These are phyloP conservation scores for Boletus smithii DNA, from an alignment of 1,284 basidiomycete species.

Conservation along the genomic window DNA sequence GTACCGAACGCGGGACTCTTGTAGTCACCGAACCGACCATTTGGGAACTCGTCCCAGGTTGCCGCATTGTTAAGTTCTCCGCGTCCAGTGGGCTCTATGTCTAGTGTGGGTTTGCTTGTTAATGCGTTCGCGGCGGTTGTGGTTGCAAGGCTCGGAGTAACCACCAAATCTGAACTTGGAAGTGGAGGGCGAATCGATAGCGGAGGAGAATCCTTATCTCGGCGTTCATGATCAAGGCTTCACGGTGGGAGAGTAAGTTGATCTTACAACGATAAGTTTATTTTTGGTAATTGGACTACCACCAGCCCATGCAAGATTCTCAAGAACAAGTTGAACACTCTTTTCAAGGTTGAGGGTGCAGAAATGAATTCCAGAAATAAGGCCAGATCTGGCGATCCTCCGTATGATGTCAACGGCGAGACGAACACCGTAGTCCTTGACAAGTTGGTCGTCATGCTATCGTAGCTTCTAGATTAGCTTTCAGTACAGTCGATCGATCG, in stretches of 20 bases:
- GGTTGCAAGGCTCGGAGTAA: slow-evolving; percentile 47
- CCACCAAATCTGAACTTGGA: slow-evolving; percentile 42
- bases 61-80: slow-evolving; percentile 73
- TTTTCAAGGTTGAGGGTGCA: slow-evolving; percentile 98
- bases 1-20: slow-evolving; percentile 94
- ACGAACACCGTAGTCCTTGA: slow-evolving; percentile 86
- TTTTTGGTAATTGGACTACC: slow-evolving; percentile 46
- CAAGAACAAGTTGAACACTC: slow-evolving; percentile 87
- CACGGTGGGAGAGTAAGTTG: slow-evolving; percentile 12
- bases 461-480: slow-evolving; percentile 17
- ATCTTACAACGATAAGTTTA: slow-evolving; percentile 64
- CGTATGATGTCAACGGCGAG: slow-evolving; percentile 77
- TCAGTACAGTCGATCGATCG: slow-evolving; percentile 10
- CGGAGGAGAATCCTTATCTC: slow-evolving; percentile 40
- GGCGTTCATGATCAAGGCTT: slow-evolving; percentile 7
- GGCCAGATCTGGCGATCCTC: slow-evolving; percentile 47
- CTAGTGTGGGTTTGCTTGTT: slow-evolving; percentile 42
- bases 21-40: slow-evolving; percentile 97
- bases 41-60: slow-evolving; percentile 98
- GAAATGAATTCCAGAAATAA: slow-evolving; percentile 85
- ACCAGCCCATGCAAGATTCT: slow-evolving; percentile 70
- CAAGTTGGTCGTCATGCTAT: slow-evolving; percentile 85
- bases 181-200: slow-evolving; percentile 23
- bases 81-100: slow-evolving; percentile 55
- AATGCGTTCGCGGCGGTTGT: slow-evolving; percentile 58